A percentile compares a stretch with the other conserved stretches of the same genome.
phyloP scores from a whole-genome alignment of 164 flowering plant genomes.

The Annona squamosa region DNA sequence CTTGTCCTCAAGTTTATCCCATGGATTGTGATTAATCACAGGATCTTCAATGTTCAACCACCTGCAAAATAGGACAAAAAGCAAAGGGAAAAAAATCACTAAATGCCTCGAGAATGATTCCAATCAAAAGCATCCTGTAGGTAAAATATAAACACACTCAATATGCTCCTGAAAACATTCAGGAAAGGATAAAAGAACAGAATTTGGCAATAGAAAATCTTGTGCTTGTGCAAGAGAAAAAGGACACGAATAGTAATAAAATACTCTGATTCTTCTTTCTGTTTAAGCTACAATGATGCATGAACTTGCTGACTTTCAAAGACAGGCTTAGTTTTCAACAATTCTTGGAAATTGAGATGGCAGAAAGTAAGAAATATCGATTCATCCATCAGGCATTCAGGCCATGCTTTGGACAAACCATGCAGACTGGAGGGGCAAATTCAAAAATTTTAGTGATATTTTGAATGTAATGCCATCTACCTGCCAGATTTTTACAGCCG shows the following conservation, averaged over 20 bases:
- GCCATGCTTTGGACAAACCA: no score
- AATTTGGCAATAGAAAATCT: neutral
- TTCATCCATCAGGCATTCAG: no score
- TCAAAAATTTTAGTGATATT: no score
- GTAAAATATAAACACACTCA: neutral
- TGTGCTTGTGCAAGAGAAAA: neutral
- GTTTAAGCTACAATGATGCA: no score
- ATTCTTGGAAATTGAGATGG: neutral
- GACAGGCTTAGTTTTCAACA: no score
- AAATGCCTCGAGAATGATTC: neutral
- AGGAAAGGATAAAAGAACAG: neutral
- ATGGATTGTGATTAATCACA: conserved; percentile 49
- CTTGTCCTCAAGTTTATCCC: conserved; percentile 74
- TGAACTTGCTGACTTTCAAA: no score
- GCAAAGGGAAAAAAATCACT: neutral
- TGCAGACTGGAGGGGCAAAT: no score
- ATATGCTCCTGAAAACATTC: neutral
- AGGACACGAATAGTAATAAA: neutral
- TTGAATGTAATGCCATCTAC: neutral
- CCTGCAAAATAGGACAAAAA: conserved; percentile 30
- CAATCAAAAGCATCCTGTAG: neutral
- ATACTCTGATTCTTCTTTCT: neutral
- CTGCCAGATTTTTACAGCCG: neutral
- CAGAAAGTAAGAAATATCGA: no score
- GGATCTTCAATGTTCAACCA: conserved; percentile 90